These are phyloP conservation scores for Uronychia setigera DNA, from an alignment of 73 alveolate species.

Conservation along the genomic window DNA sequence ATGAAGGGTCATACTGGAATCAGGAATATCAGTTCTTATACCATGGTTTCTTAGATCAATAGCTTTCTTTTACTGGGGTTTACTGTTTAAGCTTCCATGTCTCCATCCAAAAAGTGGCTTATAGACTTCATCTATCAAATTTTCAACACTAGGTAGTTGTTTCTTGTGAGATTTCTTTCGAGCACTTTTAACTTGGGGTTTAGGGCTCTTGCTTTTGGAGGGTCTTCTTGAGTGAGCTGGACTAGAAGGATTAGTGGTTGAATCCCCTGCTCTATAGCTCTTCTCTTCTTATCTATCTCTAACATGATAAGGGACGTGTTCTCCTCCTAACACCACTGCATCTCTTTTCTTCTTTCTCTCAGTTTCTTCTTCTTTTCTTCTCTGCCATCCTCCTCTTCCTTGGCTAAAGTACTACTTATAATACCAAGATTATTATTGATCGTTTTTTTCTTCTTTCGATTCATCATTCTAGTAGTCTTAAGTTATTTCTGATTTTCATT, in stretches of 20 bases:
- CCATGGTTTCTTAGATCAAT: too few relatives aligned
- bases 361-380: neutral
- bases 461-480: neutral
- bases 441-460: neutral
- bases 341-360: neutral
- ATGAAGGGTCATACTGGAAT: too few relatives aligned
- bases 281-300: neutral
- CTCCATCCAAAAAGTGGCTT: neutral
- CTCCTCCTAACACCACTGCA: neutral
- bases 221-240: too few relatives aligned
- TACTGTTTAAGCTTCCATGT: neutral
- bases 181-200: neutral
- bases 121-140: neutral
- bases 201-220: neutral
- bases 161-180: neutral
- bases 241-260: neutral
- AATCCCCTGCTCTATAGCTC: neutral
- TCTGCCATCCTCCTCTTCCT: neutral
- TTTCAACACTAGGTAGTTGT: neutral
- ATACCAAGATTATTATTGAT: neutral
- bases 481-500: neutral
- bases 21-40: too few relatives aligned
- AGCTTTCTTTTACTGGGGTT: too few relatives aligned
- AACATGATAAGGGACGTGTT: neutral
- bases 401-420: neutral